Evolutionary conservation across 305 asterid genomes (phyloP).

Genomic region (Fraxinus xanthoxyloides): DNA sequence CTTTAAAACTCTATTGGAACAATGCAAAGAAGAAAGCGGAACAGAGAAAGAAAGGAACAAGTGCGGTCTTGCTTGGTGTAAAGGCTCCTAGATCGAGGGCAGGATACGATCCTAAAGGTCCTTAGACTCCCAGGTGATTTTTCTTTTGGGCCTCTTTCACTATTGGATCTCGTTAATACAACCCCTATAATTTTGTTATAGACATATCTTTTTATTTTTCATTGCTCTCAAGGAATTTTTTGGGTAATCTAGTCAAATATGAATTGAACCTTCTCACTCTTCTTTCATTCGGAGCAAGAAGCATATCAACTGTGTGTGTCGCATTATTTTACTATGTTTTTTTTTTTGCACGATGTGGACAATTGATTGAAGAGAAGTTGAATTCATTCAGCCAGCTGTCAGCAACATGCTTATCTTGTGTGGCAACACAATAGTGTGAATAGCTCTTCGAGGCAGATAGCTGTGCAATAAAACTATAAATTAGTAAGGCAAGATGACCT

Average conservation of each 20-base stretch:
- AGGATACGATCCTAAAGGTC: neutral
- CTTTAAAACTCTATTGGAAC: neutral
- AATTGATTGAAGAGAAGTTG: neutral
- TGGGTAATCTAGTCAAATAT: neutral
- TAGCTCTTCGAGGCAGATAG: neutral
- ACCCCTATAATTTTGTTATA: neutral
- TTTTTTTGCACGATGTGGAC: neutral
- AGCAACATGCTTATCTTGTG: neutral
- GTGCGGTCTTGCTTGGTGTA: neutral
- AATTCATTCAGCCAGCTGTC: neutral
- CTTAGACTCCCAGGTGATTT: neutral
- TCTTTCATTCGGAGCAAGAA: neutral
- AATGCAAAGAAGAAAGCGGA: neutral
- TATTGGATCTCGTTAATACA: neutral
- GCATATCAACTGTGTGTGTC: neutral
- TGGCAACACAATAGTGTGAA: neutral
- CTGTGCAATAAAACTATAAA: neutral
- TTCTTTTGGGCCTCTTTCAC: neutral
- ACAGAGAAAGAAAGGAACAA: neutral
- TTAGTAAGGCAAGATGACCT: neutral
- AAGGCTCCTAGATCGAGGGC: neutral
- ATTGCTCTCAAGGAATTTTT: neutral
- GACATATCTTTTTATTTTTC: neutral
- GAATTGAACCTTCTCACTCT: neutral
- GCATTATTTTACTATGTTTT: neutral